Percentiles rank a stretch among this genome's conserved stretches.
These are phyloP conservation scores for Macadamia integrifolia DNA, from an alignment of 164 flowering plant species.

Conservation along the genomic window DNA sequence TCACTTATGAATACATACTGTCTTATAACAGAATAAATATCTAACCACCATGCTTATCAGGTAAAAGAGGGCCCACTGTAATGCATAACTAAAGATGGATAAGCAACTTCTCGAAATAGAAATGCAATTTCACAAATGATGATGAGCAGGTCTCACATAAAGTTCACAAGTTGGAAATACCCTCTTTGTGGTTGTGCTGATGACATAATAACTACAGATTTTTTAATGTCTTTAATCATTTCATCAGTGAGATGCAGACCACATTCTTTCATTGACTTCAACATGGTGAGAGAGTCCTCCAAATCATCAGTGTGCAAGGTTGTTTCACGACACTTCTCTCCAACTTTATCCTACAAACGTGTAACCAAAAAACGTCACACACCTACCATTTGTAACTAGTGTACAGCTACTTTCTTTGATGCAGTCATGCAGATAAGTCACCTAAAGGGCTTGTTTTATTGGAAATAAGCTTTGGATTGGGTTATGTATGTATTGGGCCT, in stretches of 20 bases:
- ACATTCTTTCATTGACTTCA: constrained; percentile 75
- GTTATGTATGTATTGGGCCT: too few relatives aligned
- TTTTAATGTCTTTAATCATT: constrained; percentile 67
- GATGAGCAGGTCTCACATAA: background rate
- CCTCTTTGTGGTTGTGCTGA: constrained; percentile 55
- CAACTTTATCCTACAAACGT: constrained; percentile 30
- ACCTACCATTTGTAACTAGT: background rate
- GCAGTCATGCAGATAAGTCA: too few relatives aligned
- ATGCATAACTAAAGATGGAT: background rate
- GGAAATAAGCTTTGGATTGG: too few relatives aligned
- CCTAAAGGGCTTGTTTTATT: too few relatives aligned
- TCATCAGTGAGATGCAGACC: constrained; percentile 60
- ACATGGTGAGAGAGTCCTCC: constrained; percentile 66
- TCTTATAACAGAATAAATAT: too few relatives aligned
- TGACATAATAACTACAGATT: constrained; percentile 55
- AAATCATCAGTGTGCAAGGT: constrained; percentile 64
- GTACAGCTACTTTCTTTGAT: too few relatives aligned
- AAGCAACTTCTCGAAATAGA: background rate
- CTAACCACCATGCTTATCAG: too few relatives aligned
- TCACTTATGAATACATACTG: too few relatives aligned
- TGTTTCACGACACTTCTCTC: constrained; percentile 49
- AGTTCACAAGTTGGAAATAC: constrained; percentile 5
- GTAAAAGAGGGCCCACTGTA: too few relatives aligned
- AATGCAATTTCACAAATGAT: background rate
- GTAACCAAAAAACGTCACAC: background rate